phyloP scores from a whole-genome alignment of 1,284 basidiomycete species.

The Inonotus obliquus region DNA sequence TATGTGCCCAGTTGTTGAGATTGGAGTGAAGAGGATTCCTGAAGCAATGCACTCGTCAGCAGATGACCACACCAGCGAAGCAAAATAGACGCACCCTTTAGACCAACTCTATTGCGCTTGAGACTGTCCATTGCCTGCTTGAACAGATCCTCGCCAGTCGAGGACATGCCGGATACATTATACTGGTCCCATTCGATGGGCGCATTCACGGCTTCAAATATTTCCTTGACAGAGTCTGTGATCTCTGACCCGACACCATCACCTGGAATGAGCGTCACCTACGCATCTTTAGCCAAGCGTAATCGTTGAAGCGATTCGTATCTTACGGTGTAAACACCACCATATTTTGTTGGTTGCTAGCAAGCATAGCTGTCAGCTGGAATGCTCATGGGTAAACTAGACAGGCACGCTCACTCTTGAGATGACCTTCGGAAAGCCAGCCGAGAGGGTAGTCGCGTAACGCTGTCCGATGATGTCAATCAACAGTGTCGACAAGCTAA shows the following conservation, averaged over 20 bases:
- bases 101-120: constrained; percentile 95
- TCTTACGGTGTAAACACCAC: constrained; percentile 84
- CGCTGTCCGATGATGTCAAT: constrained; percentile 37
- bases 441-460: constrained; percentile 74
- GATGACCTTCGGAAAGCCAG: constrained; percentile 73
- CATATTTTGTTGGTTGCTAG: constrained; percentile 90
- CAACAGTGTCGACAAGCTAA: background rate
- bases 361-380: background rate
- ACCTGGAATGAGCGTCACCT: constrained; percentile 94
- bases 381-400: background rate
- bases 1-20: constrained; percentile 94
- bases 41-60: constrained; percentile 9
- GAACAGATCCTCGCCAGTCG: constrained; percentile 91
- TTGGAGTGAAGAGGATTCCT: constrained; percentile 99
- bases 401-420: constrained; percentile 48
- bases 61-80: constrained; percentile 1
- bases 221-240: constrained; percentile 98
- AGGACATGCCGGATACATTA: constrained; percentile 95
- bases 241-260: constrained; percentile 98
- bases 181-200: constrained; percentile 99
- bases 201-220: constrained; percentile 95
- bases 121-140: constrained; percentile 96
- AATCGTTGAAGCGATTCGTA: constrained; percentile 23
- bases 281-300: constrained; percentile 22
- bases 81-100: constrained; percentile 75